Evolutionary conservation across 1,139 yeast genomes (phyloP), one percentile per base, ranked within the genome.

Genomic region (Candida sp.): DNA sequence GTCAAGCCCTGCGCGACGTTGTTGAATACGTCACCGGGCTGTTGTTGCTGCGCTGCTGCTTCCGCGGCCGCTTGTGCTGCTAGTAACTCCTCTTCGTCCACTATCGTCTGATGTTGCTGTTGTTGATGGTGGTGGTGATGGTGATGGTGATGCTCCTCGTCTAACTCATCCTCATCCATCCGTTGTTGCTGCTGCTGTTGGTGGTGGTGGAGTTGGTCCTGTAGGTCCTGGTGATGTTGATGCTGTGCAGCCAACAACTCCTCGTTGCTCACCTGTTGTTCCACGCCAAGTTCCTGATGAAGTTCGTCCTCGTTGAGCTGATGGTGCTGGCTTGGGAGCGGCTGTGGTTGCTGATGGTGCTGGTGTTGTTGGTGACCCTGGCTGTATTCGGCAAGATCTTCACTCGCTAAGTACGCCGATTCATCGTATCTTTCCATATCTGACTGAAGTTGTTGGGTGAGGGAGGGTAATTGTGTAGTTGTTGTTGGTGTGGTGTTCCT

Each of bases 1-100:
- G 80, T 78, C 39, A 94, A 77, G 1, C 99, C 99, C 65, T 91
- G 98, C 1, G 96, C 97, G 4, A 94, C 98, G 66, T 94, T 94
- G 58, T 87, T 84, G 68, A 94, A 94, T 3, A 93, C 96, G 49
- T 91, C 94, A 7, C 78, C 81, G 3, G 80, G 80, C 40, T 75
- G 79, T 48, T 66, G 76, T 54, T 69, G 79, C 56, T 73, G 80
- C 47, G 72, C 77, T 11, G 77, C 77, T 0, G 78, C 81, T 57
- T 75, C 81, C 0, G 81, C 81, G 2, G 81, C 81, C 7, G 80
- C 81, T 50, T 78, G 81, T 7, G 82, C 81, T 28, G 75, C 73
- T 46, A 72, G 60, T 44, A 70, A 58, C 52, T 70, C 75, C 32
- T 69, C 75, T 52, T 71, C 75, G 49, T 70, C 74, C 5, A 69